These are phyloP conservation scores for Hypomyces perniciosus DNA, from an alignment of 2,329 filamentous ascomycete genomes.

Conservation along the genomic window DNA sequence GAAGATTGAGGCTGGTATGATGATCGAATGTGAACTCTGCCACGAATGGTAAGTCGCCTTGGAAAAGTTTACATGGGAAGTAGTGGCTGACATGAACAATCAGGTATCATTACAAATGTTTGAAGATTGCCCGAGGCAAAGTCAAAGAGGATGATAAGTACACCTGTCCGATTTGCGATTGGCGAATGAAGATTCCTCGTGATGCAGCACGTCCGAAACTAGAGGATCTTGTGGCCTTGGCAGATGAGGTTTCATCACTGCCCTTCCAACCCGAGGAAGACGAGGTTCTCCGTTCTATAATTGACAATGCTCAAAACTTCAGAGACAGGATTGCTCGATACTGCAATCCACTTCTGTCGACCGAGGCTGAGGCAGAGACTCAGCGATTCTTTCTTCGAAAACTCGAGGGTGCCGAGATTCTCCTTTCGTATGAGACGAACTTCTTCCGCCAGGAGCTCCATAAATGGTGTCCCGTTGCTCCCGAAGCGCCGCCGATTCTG, in stretches of 20 bases:
- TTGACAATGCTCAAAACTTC: constrained; percentile 78
- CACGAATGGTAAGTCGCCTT: constrained; percentile 75
- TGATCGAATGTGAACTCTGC: constrained; percentile 98
- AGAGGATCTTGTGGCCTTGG: constrained; percentile 79
- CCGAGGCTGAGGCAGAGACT: constrained; percentile 78
- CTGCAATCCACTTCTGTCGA: constrained; percentile 75
- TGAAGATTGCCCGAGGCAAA: constrained; percentile 96
- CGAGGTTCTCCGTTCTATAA: constrained; percentile 75
- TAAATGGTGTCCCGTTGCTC: constrained; percentile 87
- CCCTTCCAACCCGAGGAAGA: constrained; percentile 98
- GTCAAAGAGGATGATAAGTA: constrained; percentile 99
- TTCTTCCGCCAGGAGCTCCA: constrained; percentile 94
- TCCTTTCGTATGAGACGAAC: constrained; percentile 91
- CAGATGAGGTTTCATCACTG: constrained; percentile 70
- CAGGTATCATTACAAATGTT: constrained; percentile 95
- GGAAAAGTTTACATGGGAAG: neutral
- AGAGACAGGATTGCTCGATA: constrained; percentile 73
- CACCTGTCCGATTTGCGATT: constrained; percentile 96
- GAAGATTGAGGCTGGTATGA: constrained; percentile 90
- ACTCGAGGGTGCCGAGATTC: constrained; percentile 91
- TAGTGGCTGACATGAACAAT: constrained; percentile 11
- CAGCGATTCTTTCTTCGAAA: constrained; percentile 95
- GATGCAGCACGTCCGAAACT: constrained; percentile 93
- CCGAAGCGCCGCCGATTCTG: constrained; percentile 75
- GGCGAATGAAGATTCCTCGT: constrained; percentile 91